These are phyloP conservation scores for Candida sakaeoensis DNA, from an alignment of 805 yeast genomes.

Conservation along the genomic window DNA sequence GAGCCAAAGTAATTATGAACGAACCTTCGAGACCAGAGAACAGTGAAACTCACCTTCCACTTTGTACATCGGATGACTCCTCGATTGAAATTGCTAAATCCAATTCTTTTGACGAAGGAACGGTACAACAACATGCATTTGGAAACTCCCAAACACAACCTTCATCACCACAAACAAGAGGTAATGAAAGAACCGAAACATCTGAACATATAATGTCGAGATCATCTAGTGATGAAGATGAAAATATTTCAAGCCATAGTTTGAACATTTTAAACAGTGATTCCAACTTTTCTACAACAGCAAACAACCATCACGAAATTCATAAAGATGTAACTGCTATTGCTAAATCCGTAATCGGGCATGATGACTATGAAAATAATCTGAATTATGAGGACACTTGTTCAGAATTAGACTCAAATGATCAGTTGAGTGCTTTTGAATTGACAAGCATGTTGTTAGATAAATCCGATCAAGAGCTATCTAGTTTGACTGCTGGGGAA, in stretches of 20 bases:
- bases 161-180: no score
- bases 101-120: no score
- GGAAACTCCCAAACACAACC: no score
- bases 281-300: no score
- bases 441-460: background rate
- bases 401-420: background rate
- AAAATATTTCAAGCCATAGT: no score
- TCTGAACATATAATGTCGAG: no score
- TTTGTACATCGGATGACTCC: background rate
- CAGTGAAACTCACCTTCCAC: background rate
- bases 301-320: no score
- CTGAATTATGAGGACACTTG: no score
- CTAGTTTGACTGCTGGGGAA: conserved; percentile 14
- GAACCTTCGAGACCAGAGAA: background rate
- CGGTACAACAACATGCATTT: no score
- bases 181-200: no score
- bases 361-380: background rate
- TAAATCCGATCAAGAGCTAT: conserved; percentile 10
- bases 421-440: background rate
- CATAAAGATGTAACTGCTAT: background rate
- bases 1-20: background rate
- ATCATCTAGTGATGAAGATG: no score
- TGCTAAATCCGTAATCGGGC: background rate
- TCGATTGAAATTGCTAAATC: background rate
- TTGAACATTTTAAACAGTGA: no score